phyloP scores from a whole-genome alignment of 345 rosid genomes.

The Salix purpurea region DNA sequence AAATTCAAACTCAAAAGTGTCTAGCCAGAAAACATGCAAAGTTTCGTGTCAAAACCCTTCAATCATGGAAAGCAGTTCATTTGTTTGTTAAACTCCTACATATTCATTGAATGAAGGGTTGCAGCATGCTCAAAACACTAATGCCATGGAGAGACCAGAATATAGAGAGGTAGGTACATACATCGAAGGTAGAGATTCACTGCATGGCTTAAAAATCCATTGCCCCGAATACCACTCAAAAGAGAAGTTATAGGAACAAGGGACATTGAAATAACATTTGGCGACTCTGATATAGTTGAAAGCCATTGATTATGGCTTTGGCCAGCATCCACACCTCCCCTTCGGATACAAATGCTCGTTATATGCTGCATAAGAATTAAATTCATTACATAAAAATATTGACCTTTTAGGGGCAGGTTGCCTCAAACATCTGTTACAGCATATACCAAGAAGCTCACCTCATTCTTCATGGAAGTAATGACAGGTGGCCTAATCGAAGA shows the following conservation, averaged over 20 bases:
- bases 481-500: slow-evolving; percentile 36
- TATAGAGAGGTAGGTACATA: slow-evolving; percentile 33
- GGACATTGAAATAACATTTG: slow-evolving; percentile 84
- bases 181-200: slow-evolving; percentile 89
- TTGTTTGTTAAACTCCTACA: background rate
- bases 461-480: slow-evolving; percentile 50
- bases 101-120: background rate
- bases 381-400: background rate
- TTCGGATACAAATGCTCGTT: slow-evolving; percentile 44
- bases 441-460: slow-evolving; percentile 40
- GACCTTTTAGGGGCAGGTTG: background rate
- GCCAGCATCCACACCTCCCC: slow-evolving; percentile 68
- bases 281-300: slow-evolving; percentile 69
- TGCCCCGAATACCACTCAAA: slow-evolving; percentile 73
- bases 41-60: background rate
- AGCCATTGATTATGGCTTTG: slow-evolving; percentile 88
- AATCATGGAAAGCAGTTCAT: background rate
- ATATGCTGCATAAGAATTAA: slow-evolving; percentile 39
- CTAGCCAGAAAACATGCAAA: background rate
- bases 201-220: slow-evolving; percentile 81
- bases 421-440: background rate
- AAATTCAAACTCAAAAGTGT: background rate
- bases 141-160: background rate
- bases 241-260: slow-evolving; percentile 91
- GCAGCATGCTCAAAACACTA: background rate